phyloP scores from a whole-genome alignment of 768 basidiomycete genomes.

The Tricholoma flavovirens region DNA sequence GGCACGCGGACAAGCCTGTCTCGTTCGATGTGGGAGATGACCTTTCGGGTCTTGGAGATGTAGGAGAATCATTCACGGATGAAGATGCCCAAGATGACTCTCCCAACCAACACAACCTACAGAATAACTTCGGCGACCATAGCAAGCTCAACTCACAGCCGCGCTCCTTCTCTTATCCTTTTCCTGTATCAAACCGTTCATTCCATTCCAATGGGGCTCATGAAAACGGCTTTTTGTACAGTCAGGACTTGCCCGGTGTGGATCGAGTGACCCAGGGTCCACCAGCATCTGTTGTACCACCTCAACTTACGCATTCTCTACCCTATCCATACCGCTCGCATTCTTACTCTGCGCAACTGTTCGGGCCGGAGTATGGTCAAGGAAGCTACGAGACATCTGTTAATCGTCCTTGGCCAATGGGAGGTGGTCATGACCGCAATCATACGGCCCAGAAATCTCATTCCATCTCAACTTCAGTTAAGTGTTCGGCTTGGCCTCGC shows the following conservation, averaged over 20 bases:
- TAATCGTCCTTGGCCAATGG: neutral
- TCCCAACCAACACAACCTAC: constrained; percentile 23
- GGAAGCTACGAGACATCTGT: neutral
- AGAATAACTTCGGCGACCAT: constrained; percentile 19
- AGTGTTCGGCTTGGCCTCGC: constrained; percentile 8
- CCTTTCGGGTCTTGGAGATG: constrained; percentile 23
- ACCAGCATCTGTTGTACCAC: neutral
- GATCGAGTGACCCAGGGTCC: neutral
- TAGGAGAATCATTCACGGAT: constrained; percentile 32
- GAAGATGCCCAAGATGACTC: constrained; percentile 27
- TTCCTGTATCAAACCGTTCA: constrained; percentile 17
- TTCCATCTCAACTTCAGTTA: neutral
- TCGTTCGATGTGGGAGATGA: constrained; percentile 28
- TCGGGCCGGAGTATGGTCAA: neutral
- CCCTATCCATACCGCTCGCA: neutral
- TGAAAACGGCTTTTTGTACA: neutral
- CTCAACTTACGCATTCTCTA: constrained; percentile 3
- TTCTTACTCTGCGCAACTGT: neutral
- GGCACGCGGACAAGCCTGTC: constrained; percentile 24
- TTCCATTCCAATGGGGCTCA: constrained; percentile 16
- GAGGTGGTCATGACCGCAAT: neutral
- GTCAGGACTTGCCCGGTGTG: neutral
- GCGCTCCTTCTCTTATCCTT: constrained; percentile 7
- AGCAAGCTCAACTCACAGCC: constrained; percentile 13
- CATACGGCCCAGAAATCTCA: neutral